A percentile compares a stretch with the other conserved stretches of the same genome.
phyloP scores from a whole-genome alignment of 1,284 basidiomycete genomes.

The Cutaneotrichosporon dermatis region DNA sequence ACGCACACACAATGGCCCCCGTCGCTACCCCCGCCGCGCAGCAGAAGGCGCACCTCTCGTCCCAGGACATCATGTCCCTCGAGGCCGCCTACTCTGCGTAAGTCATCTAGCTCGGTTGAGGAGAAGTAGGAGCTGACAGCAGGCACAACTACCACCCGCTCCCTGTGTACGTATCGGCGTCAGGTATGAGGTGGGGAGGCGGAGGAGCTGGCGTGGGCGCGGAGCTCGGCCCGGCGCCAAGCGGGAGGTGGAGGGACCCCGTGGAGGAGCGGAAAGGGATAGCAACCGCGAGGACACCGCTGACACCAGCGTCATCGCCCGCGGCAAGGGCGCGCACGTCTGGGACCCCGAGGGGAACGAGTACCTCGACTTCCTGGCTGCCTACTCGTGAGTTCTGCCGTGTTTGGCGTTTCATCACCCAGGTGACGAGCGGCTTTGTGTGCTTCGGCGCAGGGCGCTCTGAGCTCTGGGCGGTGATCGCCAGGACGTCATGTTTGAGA shows the following conservation, averaged over 20 bases:
- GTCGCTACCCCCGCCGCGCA: constrained; percentile 52
- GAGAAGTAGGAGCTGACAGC: constrained; percentile 28
- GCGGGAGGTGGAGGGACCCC: too few relatives aligned
- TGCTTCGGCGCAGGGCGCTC: too few relatives aligned
- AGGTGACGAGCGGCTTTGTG: not conserved
- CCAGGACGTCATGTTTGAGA: not conserved
- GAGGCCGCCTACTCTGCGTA: constrained; percentile 62
- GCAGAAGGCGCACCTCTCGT: constrained; percentile 44
- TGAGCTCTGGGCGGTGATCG: too few relatives aligned
- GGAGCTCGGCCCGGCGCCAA: too few relatives aligned
- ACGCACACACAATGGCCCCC: constrained; percentile 24
- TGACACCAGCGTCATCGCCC: constrained; percentile 66
- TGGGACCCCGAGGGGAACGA: constrained; percentile 94
- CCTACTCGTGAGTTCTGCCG: constrained; percentile 73
- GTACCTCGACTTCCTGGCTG: constrained; percentile 94
- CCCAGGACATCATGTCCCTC: constrained; percentile 67
- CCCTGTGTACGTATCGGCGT: constrained; percentile 55
- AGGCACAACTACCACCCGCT: constrained; percentile 86
- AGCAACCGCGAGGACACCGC: constrained; percentile 15
- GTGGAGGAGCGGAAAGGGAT: too few relatives aligned
- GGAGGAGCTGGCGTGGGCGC: too few relatives aligned
- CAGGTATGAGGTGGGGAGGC: not conserved
- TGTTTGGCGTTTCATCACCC: not conserved
- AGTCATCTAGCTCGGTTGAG: constrained; percentile 17
- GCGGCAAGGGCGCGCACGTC: constrained; percentile 81